phyloP scores from a whole-genome alignment of 1,139 yeast species.

The Pneumocystis sp. region DNA sequence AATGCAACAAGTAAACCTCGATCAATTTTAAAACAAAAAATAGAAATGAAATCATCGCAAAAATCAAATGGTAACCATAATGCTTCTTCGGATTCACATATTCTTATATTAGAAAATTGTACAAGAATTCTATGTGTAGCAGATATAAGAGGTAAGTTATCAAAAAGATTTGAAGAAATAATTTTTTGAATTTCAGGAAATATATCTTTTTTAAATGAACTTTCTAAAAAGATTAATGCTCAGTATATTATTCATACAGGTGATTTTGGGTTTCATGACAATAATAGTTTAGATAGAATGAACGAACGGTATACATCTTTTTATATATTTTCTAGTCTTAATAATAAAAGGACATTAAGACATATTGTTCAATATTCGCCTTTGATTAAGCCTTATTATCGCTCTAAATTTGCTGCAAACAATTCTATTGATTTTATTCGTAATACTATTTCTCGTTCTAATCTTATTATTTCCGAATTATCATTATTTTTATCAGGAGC shows the following conservation, averaged over 20 bases:
- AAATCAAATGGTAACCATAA: background rate
- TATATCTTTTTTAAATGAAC: conserved; percentile 32
- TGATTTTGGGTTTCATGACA: conserved; percentile 63
- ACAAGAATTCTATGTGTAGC: conserved; percentile 37
- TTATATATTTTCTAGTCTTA: background rate
- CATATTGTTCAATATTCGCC: conserved; percentile 61
- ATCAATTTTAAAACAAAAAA: background rate
- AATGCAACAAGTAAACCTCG: background rate
- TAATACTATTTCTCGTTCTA: conserved; percentile 19
- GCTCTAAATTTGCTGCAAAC: conserved; percentile 14
- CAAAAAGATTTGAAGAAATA: background rate
- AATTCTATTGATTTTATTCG: conserved; percentile 2
- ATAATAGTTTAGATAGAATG: conserved; percentile 40
- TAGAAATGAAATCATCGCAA: background rate
- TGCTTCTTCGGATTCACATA: conserved; percentile 1
- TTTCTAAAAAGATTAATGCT: conserved; percentile 35
- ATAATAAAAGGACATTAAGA: conserved; percentile 25
- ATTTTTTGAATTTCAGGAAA: conserved; percentile 21
- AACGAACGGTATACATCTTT: conserved; percentile 18
- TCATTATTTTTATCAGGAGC: conserved; percentile 38
- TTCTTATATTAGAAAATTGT: conserved; percentile 6
- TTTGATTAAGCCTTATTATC: conserved; percentile 27
- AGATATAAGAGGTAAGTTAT: conserved; percentile 33
- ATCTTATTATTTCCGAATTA: conserved; percentile 34
- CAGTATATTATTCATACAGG: conserved; percentile 55